Evolutionary conservation across 345 rosid genomes (phyloP).

Genomic region (Sonneratia caseolaris): DNA sequence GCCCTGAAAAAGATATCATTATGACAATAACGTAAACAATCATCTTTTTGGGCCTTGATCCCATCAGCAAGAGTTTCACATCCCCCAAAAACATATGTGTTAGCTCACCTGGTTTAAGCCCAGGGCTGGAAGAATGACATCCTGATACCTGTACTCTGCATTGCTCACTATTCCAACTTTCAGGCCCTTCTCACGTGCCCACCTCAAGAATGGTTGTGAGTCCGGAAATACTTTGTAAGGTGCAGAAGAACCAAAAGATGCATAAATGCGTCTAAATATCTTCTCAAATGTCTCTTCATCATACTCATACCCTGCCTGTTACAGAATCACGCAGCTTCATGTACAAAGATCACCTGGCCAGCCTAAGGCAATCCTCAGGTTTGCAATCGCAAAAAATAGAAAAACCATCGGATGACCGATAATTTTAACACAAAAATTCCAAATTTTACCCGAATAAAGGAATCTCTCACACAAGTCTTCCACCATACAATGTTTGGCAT

Average conservation of each 20-base stretch:
- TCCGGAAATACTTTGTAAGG: slow-evolving; percentile 75
- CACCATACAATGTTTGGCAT: slow-evolving; percentile 93
- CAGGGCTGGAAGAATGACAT: slow-evolving; percentile 86
- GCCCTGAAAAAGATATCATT: slow-evolving; percentile 32
- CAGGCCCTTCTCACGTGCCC: slow-evolving; percentile 66
- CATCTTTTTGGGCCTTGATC: background rate
- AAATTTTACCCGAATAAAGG: slow-evolving; percentile 57
- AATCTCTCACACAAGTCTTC: slow-evolving; percentile 80
- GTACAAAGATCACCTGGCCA: background rate
- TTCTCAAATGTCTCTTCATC: slow-evolving; percentile 92
- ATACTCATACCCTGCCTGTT: slow-evolving; percentile 89
- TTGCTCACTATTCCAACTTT: slow-evolving; percentile 72
- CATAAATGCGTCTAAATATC: slow-evolving; percentile 69
- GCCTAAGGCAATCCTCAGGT: background rate
- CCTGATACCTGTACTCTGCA: slow-evolving; percentile 77
- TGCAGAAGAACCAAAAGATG: slow-evolving; percentile 92
- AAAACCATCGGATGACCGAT: background rate
- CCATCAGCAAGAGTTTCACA: background rate
- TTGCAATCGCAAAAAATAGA: background rate
- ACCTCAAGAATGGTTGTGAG: slow-evolving; percentile 74
- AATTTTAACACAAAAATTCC: background rate
- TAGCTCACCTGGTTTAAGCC: slow-evolving; percentile 60
- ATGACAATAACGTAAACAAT: background rate
- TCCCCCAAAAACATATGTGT: background rate
- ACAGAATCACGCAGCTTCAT: background rate